These are phyloP conservation scores for Conoideocrella luteorostrata DNA, from an alignment of 2,329 filamentous ascomycete genomes.

Conservation along the genomic window DNA sequence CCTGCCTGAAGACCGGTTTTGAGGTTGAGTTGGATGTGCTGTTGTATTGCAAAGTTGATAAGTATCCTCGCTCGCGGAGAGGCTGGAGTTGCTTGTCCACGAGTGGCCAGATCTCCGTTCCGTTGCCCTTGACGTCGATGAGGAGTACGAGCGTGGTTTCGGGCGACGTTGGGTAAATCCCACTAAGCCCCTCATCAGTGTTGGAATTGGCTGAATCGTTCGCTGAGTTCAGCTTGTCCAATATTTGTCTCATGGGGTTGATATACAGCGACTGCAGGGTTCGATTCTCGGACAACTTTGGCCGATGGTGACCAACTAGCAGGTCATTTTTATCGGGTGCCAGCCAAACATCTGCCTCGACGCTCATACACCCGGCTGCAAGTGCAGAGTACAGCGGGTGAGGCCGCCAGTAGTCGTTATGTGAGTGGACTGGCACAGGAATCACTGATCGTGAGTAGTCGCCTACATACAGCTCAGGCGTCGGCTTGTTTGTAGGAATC, in stretches of 20 bases:
- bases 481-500: neutral
- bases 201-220: neutral
- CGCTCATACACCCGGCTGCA: constrained; percentile 50
- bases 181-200: constrained; percentile 38
- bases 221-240: constrained; percentile 31
- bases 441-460: constrained; percentile 12
- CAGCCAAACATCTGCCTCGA: constrained; percentile 65
- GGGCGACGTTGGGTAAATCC: constrained; percentile 50
- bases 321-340: constrained; percentile 37
- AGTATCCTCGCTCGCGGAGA: constrained; percentile 50
- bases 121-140: constrained; percentile 58
- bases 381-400: constrained; percentile 58
- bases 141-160: constrained; percentile 52
- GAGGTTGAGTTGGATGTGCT: constrained; percentile 33
- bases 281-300: constrained; percentile 38
- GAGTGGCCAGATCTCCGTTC: constrained; percentile 18
- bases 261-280: constrained; percentile 59
- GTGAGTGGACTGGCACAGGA: constrained; percentile 54
- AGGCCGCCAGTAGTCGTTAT: constrained; percentile 63
- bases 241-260: constrained; percentile 53
- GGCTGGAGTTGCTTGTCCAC: constrained; percentile 39
- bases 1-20: constrained; percentile 17
- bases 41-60: constrained; percentile 39
- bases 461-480: constrained; percentile 2
- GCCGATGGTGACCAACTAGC: constrained; percentile 55